Evolutionary conservation across 257 asterid genomes (phyloP), one percentile per base, ranked within the genome.

Genomic region (Eustoma russellianum): DNA sequence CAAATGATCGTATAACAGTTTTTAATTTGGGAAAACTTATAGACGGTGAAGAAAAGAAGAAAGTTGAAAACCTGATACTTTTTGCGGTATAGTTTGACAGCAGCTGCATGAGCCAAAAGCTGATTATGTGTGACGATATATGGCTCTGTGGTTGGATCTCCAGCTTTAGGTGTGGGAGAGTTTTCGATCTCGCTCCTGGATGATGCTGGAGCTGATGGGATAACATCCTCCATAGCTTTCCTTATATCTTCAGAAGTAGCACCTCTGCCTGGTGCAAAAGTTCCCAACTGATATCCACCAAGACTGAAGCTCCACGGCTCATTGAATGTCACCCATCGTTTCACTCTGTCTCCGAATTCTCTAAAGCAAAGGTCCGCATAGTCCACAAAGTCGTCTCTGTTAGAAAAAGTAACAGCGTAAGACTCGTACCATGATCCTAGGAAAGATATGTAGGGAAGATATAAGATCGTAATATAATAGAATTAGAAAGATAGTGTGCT

Each of bases 41-140:
- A 38, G 16, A 13, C 9, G 13, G n/a, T 5, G 13, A 24, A 57
- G 13, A 15, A 17, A 46, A 5, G 24, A 2, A 46, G 9, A 46
- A 15, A 0, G 24, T 13, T 2, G 24, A n/a, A n/a, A n/a, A 47
- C 51, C 51, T 16, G 51, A 47, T 47, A 47, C 1, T 47, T 5
- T 17, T 47, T 6, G 18, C 12, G 14, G 12, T 47, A 47, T 18
- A 47, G 19, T 16, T 47, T 47, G 7, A 47, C 51, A n/a, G 51
- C 24, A 16, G 51, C 51, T 13, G 51, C 28, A 47, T 47, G 51
- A 63, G 51, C 51, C 16, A 47, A 18, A 16, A 47, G 51, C 15
- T 47, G 30, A 10, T 16, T 15, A 10, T 47, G 51, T 3, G 13
- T 17, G 9, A 47, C 51, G 4, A 47, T 47, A 17, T 47, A 64